Evolutionary conservation across 352 stramenopile genomes (phyloP).

Genomic region (Globisporangium iwayamae): DNA sequence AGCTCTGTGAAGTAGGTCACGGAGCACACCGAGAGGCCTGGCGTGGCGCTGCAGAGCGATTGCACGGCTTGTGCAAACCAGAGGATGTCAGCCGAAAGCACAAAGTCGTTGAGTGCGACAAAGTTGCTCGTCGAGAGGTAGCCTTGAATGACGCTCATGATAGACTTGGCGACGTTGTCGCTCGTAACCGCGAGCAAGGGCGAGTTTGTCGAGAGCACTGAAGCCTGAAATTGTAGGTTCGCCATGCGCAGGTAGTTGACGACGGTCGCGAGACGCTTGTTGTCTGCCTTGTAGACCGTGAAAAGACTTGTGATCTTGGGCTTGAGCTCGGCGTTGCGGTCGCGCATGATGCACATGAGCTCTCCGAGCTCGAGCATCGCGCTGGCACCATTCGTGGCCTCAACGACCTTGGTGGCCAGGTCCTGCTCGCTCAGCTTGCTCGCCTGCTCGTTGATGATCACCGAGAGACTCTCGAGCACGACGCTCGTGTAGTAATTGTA

Average conservation of each 20-base stretch:
- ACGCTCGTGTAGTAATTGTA: constrained; percentile 19
- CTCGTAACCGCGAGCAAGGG: not conserved
- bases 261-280: not conserved
- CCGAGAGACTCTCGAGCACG: constrained; percentile 17
- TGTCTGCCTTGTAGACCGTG: not conserved
- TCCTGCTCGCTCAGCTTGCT: not conserved
- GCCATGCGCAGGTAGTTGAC: constrained; percentile 1
- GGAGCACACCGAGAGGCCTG: not conserved
- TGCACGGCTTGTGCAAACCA: not conserved
- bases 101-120: not conserved
- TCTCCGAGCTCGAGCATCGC: constrained; percentile 5
- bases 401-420: not conserved
- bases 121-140: not conserved
- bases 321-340: not conserved
- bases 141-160: not conserved
- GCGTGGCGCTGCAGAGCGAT: not conserved
- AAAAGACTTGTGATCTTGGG: not conserved
- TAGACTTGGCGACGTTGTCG: not conserved
- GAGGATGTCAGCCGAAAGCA: not conserved
- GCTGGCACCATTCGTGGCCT: not conserved
- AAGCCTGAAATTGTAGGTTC: not conserved
- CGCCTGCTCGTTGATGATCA: not conserved
- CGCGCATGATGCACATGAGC: constrained; percentile 4
- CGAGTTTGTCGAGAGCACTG: not conserved
- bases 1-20: not conserved